Base-by-base conservation (phyloP, 148 eudicot species). In the Amaranthus cruentus region DNA sequence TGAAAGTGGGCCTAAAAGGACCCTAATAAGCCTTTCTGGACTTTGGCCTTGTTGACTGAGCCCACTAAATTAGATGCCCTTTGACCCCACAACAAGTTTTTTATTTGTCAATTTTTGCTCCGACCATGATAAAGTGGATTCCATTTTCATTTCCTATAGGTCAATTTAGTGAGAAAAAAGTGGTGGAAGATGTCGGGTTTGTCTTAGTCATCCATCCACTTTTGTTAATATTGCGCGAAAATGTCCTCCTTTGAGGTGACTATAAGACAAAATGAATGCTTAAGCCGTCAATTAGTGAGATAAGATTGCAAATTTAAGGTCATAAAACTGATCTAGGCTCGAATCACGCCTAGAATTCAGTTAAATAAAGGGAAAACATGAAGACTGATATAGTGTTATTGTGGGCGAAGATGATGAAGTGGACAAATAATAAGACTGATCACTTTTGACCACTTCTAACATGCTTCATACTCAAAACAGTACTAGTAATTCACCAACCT, bases 261-360 rank as follows among this genome's bases (percentile, higher is more conserved):
- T 9, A 13, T 4, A 50, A 28, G 58, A 75, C 72, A 67, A 67
- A 70, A 75, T 66, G 12, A 48, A 76, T 70, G 62, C 67, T 69
- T n/a, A 38, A 62, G 4, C 44, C 14, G 56, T 54, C 72, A 78
- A 70, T 75, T 75, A 79, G 66, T 74, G 77, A 79, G 47, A 50
- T 47, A 54, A 62, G 49, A 70, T 74, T 75, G 71, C 71, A 63
- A 79, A 72, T 49, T 72, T 64, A 75, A 52, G 71, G 53, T 55
- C 82, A 74, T 74, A 62, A 8, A 72, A 48, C 75, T 28, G 38
- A 28, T 70, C 75, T 55, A 75, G 38, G 78, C 78, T 75, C 75
- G 43, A 79, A 67, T 79, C 67, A 79, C 82, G 82, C 75, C 82
- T 48, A 56, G 42, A 55, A 62, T 74, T 50, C 28, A 43, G 71